Conservation (phyloP, 2,329 filamentous ascomycete genomes). For the Sporothrix euskadiensis region DNA sequence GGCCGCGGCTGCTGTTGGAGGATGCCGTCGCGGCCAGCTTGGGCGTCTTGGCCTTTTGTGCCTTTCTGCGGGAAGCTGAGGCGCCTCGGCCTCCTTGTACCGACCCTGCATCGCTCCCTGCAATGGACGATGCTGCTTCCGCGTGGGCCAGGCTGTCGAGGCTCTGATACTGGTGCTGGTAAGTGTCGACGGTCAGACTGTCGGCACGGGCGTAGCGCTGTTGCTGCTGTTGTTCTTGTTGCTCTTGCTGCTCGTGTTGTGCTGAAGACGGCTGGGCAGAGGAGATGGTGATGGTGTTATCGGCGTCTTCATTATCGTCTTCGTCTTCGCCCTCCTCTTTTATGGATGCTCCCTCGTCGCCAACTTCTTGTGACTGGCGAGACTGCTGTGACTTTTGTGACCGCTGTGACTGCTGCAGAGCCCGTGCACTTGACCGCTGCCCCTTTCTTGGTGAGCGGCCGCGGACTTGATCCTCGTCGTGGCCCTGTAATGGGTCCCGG, state of each 20-base stretch:
- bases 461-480: slow-evolving; percentile 8
- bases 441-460: slow-evolving; percentile 22
- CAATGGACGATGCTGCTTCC: slow-evolving; percentile 8
- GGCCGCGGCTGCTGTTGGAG: slow-evolving; percentile 41
- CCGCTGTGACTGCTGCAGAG: background rate
- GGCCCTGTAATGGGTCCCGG: slow-evolving; percentile 38
- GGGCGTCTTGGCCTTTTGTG: slow-evolving; percentile 37
- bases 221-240: background rate
- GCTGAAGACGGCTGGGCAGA: slow-evolving; percentile 31
- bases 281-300: slow-evolving; percentile 24
- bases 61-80: slow-evolving; percentile 59
- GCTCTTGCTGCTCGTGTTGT: slow-evolving; percentile 33
- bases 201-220: slow-evolving; percentile 46
- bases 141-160: slow-evolving; percentile 48
- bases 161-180: slow-evolving; percentile 52
- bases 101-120: slow-evolving; percentile 33
- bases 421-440: slow-evolving; percentile 27
- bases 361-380: background rate
- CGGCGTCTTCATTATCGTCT: background rate
- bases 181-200: slow-evolving; percentile 54
- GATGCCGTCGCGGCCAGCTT: background rate
- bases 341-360: background rate
- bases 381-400: background rate
- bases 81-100: slow-evolving; percentile 38
- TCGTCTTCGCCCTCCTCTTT: background rate